Base-by-base conservation (phyloP, 306 rosid species). In the Abrus precatorius region DNA sequence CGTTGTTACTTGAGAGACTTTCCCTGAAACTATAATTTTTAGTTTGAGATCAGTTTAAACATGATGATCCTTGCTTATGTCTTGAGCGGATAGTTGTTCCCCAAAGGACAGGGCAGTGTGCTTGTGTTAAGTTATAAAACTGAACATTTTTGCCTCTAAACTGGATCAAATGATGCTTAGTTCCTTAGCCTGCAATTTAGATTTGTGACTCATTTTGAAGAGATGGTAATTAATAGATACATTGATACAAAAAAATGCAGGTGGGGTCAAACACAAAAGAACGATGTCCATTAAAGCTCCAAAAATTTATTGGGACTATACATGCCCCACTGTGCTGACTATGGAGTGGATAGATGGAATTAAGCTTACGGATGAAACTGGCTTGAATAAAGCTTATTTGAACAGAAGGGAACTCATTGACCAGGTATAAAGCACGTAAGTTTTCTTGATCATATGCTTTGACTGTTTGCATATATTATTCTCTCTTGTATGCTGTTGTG, bases 291-390 rank as follows among this genome's bases (percentile, higher is more conserved):
- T 95, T 82, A 93, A 89, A 86, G 99, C 92, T 76, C 98, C 99
- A 72, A 95, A 93, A 89, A 95, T 95, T 85, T 95, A 87, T 72
- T 95, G 99, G 99, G 87, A 89, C 64, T 63, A 86, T 77, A 93
- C 96, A 9, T 74, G 89, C 72, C 69, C 89, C 44, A 92, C 94
- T 55, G 88, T 95, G 85, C 91, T 95, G 82, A 95, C 99, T 38
- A 95, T 93, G 99, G 99, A 95, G 78, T 95, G 99, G 98, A 44
- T 95, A 59, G 96, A 95, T 85, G 98, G 98, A 72, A 93, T 95
- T 72, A 95, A 95, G 92, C 97, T 95, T 77, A 93, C 99, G 5
- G 97, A 95, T 88, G 94, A 91, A 83, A 63, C 44, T 20, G 83
- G 90, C 33, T 78, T 95, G 86, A 80, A 67, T 66, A 75, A 76